Base-by-base conservation (phyloP, 176 grass and related monocot species). In the Cenchrus purpureus region DNA sequence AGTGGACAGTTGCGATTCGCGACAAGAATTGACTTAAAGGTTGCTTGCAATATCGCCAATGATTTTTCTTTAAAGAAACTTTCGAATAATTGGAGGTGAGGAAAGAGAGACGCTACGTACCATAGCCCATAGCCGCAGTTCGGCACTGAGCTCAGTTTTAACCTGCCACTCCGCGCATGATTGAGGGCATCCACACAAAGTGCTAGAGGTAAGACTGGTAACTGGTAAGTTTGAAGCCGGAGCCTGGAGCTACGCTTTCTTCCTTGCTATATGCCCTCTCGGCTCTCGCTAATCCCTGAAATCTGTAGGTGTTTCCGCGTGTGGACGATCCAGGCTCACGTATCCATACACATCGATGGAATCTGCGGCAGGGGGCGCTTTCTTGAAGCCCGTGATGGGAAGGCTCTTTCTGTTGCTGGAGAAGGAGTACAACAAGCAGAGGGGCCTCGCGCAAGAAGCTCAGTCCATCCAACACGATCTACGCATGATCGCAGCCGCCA, bases 381-480 rank as follows among this genome's bases (percentile, higher is more conserved):
- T 88, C 65, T 12, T 88, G n/a, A 46, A 8, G 65, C n/a, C 12
- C 32, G 80, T 88, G 13, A 88, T 83, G 86, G 74, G 86, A 4
- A 56, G 2, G 74, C 80, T 88, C 1, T 83, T 88, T 65, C 80
- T 65, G 34, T 20, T 64, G 55, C 73, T 88, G 12, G 80, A 88
- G 65, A 55, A 88, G n/a, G 74, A 88, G 80, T 65, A 83, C 80
- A 72, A 12, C 65, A 88, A 88, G 73, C 80, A 88, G 20, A 88
- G 43, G 20, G 65, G 56, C 56, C 80, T 88, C 0, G 0, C 13
- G 64, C 74, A 48, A 69, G 80, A 83, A 0, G 45, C n/a, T 11
- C 10, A 12, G 11, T 78, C 80, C 19, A 77, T 88, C 73, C 74
- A 88, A 56, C 46, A 72, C 16, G 86, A 88, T 10, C 32, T 88